phyloP scores from a whole-genome alignment of 2,329 filamentous ascomycete genomes.

The Epichloe uncinata region DNA sequence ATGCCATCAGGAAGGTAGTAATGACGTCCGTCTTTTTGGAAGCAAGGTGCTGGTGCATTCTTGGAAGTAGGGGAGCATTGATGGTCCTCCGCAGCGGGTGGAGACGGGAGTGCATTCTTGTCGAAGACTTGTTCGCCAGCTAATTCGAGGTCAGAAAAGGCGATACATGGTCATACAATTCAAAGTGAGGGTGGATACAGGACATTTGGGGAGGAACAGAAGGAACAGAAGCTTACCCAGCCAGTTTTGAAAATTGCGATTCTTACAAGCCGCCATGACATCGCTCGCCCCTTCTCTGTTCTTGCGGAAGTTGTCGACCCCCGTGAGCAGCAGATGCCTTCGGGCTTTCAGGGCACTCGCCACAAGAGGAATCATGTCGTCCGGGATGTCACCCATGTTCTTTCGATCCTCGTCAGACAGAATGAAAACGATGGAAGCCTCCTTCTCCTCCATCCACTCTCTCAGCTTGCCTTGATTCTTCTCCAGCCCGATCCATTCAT shows the following conservation, averaged over 20 bases:
- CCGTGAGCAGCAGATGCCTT: slow-evolving; percentile 14
- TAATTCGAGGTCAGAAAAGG: slow-evolving; percentile 5
- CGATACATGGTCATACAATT: too few relatives aligned
- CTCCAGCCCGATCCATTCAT: slow-evolving; percentile 20
- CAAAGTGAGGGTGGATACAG: too few relatives aligned
- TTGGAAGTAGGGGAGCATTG: slow-evolving; percentile 9
- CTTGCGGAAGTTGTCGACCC: slow-evolving; percentile 5
- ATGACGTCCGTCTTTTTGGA: slow-evolving; percentile 12
- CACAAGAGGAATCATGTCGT: slow-evolving; percentile 18
- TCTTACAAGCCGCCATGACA: slow-evolving; percentile 14
- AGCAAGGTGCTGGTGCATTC: slow-evolving; percentile 9
- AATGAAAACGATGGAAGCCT: slow-evolving; percentile 14
- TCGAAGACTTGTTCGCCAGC: slow-evolving; percentile 17
- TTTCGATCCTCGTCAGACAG: slow-evolving; percentile 16
- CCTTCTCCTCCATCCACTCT: slow-evolving; percentile 12
- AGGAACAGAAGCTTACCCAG: slow-evolving; percentile 17
- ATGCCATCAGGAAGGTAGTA: slow-evolving; percentile 12
- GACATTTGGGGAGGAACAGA: not conserved
- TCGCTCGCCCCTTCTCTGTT: slow-evolving; percentile 7
- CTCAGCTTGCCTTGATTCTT: slow-evolving; percentile 20
- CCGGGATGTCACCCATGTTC: slow-evolving; percentile 16
- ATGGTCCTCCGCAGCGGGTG: slow-evolving; percentile 10
- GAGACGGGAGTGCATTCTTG: slow-evolving; percentile 17
- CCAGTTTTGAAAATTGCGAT: slow-evolving; percentile 21
- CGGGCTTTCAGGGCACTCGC: slow-evolving; percentile 20